Evolutionary conservation across 2,329 filamentous ascomycete genomes (phyloP).

Genomic region (Stemphylium vesicarium): DNA sequence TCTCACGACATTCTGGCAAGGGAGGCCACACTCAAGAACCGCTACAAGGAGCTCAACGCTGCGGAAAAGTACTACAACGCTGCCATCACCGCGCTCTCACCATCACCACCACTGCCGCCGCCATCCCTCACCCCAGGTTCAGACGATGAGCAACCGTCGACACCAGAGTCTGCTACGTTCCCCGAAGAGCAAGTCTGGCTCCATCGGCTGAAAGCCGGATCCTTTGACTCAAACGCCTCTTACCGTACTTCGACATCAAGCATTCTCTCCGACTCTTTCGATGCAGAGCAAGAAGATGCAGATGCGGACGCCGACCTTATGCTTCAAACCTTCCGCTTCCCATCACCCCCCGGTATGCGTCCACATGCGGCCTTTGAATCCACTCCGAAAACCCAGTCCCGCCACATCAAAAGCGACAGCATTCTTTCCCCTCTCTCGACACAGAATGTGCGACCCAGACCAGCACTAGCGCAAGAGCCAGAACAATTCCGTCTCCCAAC

Average conservation of each 20-base stretch:
- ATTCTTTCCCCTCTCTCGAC: conserved; percentile 5
- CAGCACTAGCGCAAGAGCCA: not conserved
- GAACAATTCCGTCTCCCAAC: conserved; percentile 21
- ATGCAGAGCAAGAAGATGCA: conserved; percentile 8
- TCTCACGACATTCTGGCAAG: conserved; percentile 48
- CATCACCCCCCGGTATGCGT: conserved; percentile 6
- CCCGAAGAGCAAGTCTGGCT: conserved; percentile 13
- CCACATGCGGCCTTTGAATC: not conserved
- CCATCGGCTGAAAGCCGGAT: conserved; percentile 24
- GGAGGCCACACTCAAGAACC: conserved; percentile 40
- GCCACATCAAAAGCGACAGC: not conserved
- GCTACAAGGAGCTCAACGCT: conserved; percentile 38
- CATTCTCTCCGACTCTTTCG: conserved; percentile 26
- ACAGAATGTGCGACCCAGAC: not conserved
- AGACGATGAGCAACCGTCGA: conserved; percentile 25
- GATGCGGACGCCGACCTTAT: conserved; percentile 5
- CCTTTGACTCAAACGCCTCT: conserved; percentile 24
- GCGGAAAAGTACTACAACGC: conserved; percentile 46
- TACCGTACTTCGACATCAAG: conserved; percentile 28
- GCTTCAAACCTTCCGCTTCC: conserved; percentile 5
- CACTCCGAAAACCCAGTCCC: not conserved
- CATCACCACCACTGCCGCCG: not conserved
- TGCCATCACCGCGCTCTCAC: conserved; percentile 34
- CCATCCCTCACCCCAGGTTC: conserved; percentile 14
- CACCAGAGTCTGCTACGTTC: conserved; percentile 27